Evolutionary conservation across 306 rosid genomes (phyloP), one percentile per base, ranked within the genome.

Genomic region (Luffa acutangula): DNA sequence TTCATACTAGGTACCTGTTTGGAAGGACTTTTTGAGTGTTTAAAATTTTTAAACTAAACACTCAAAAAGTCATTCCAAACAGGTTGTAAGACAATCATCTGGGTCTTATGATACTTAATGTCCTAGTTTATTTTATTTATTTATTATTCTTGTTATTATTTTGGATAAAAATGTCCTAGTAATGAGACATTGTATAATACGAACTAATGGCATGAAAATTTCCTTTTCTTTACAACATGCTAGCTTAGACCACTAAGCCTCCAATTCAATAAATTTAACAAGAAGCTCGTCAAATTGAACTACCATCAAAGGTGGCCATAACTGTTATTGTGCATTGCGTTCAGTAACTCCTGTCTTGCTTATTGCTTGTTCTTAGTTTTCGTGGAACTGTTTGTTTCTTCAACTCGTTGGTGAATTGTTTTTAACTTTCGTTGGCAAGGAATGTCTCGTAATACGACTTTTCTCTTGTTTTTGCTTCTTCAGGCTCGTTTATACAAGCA

Each of bases 401-500:
- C 70, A 34, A 63, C 31, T 17, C 17, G 31, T n/a, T 7, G 9
- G 34, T 41, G 74, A 67, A 15, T 39, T 8, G 74, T 72, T 25
- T 14, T 66, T 7, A 45, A 71, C 46, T 75, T 9, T 12, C 39
- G 20, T 71, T 20, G 7, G 7, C 37, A n/a, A 21, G 20, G 18
- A 43, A 49, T 31, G 70, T 20, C 20, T 25, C 45, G 66, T 62
- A 13, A 25, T 78, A 9, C 12, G 60, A 70, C 36, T 59, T 21
- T 66, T 84, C 15, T 59, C 45, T 63, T 57, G 77, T 33, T 85
- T 67, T 43, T 82, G 78, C 7, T 80, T 58, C 83, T 81, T 82
- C 91, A 93, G 99, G 87, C 86, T 79, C 88, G 87, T 91, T 79
- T 95, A 79, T 95, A 93, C 86, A 82, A 73, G 84, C 86, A 80